A percentile compares a stretch with the other conserved stretches of the same genome.
Conservation (phyloP, 2,329 filamentous ascomycete genomes). For the Alternaria sp. region DNA sequence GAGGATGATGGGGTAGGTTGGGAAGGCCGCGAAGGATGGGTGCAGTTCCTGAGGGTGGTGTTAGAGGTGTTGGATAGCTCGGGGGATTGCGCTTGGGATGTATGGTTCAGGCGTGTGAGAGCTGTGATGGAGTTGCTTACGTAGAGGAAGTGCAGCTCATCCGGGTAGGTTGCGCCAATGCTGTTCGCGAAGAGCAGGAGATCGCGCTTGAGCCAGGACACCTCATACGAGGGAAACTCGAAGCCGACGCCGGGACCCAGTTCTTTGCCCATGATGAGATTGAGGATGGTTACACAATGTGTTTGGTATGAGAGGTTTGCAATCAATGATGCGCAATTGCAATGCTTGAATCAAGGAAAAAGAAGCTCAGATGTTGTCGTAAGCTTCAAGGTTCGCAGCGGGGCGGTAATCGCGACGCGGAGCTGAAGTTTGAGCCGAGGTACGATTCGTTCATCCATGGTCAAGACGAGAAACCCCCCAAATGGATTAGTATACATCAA, state of each 20-base stretch:
- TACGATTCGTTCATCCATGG: slow-evolving; percentile 30
- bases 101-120: not conserved
- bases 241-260: slow-evolving; percentile 68
- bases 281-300: not conserved
- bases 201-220: slow-evolving; percentile 88
- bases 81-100: not conserved
- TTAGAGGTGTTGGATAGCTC: slow-evolving; percentile 3
- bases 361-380: slow-evolving; percentile 4
- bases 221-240: slow-evolving; percentile 76
- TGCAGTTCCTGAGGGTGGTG: slow-evolving; percentile 73
- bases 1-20: slow-evolving; percentile 84
- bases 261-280: slow-evolving; percentile 39
- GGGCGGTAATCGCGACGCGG: slow-evolving; percentile 35
- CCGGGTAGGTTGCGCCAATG: slow-evolving; percentile 76
- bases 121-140: slow-evolving; percentile 57
- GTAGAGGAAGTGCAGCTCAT: slow-evolving; percentile 93
- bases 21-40: slow-evolving; percentile 85
- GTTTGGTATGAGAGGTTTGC: not conserved
- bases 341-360: not conserved
- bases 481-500: not conserved
- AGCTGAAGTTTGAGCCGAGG: slow-evolving; percentile 41
- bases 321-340: not conserved
- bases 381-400: slow-evolving; percentile 25
- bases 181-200: slow-evolving; percentile 87
- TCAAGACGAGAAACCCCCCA: slow-evolving; percentile 15